Evolutionary conservation across 2,329 filamentous ascomycete species (phyloP).

Genomic region (Aspergillus neoniger): DNA sequence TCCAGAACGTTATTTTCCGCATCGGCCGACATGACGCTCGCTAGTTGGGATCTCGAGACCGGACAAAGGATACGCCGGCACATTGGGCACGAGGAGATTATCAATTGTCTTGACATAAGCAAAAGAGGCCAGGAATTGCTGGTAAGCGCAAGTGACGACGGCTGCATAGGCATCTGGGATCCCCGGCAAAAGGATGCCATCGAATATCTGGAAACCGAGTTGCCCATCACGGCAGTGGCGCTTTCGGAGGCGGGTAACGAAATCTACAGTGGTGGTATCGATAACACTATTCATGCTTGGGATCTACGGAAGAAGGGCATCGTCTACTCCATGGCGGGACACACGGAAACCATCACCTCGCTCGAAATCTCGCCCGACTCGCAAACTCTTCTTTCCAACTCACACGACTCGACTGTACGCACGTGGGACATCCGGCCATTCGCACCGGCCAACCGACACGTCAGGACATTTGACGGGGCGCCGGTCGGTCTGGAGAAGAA

Average conservation of each 20-base stretch:
- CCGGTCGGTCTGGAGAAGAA: constrained; percentile 88
- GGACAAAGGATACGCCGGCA: constrained; percentile 91
- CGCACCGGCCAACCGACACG: constrained; percentile 79
- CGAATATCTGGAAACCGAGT: constrained; percentile 86
- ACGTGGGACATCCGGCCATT: constrained; percentile 98
- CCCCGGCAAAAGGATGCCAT: constrained; percentile 84
- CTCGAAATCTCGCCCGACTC: constrained; percentile 90
- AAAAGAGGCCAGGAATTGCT: constrained; percentile 87
- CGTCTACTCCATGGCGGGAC: constrained; percentile 83
- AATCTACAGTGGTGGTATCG: constrained; percentile 90
- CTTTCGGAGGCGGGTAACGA: constrained; percentile 95
- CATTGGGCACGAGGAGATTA: constrained; percentile 89
- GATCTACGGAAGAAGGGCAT: constrained; percentile 89
- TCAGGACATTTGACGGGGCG: constrained; percentile 91
- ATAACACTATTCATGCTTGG: constrained; percentile 97
- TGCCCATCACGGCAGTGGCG: constrained; percentile 87
- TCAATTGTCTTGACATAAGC: constrained; percentile 88
- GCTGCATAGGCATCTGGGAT: constrained; percentile 94
- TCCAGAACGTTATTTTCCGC: constrained; percentile 87
- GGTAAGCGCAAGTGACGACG: constrained; percentile 90
- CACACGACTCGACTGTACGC: constrained; percentile 88
- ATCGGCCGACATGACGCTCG: constrained; percentile 88
- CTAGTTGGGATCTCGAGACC: constrained; percentile 92
- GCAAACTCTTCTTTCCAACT: constrained; percentile 84
- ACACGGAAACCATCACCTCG: constrained; percentile 89